A percentile compares a stretch with the other conserved stretches of the same genome.
These are phyloP conservation scores for Aspergillus intermedius DNA, from an alignment of 2,329 filamentous ascomycete genomes.

Conservation along the genomic window DNA sequence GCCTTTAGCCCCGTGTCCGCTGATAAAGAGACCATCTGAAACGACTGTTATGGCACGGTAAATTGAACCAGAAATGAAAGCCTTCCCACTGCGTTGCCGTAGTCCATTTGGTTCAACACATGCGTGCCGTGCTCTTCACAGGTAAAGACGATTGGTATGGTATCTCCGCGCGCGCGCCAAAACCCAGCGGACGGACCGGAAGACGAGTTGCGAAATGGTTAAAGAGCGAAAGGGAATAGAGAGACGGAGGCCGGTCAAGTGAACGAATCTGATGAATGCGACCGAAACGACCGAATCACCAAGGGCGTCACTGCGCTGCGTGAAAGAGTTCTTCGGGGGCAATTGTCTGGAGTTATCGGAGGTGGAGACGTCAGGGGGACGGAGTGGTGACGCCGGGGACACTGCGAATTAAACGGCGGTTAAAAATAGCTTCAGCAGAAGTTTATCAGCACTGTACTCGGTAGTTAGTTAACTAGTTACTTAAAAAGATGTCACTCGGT, in stretches of 20 bases:
- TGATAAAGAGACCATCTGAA: slow-evolving; percentile 23
- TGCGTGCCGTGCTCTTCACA: background rate
- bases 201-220: background rate
- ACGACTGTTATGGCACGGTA: slow-evolving; percentile 5
- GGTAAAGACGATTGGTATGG: background rate
- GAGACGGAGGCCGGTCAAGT: background rate
- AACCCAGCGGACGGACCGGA: background rate
- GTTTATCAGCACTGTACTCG: too few relatives aligned
- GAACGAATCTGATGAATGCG: background rate
- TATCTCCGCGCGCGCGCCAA: background rate
- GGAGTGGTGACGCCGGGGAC: too few relatives aligned
- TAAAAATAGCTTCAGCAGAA: too few relatives aligned
- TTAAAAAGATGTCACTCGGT: too few relatives aligned
- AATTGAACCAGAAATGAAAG: background rate
- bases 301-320: too few relatives aligned
- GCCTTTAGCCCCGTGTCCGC: slow-evolving; percentile 26
- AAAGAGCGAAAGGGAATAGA: background rate
- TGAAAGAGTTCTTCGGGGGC: too few relatives aligned
- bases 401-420: too few relatives aligned
- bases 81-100: background rate
- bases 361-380: too few relatives aligned
- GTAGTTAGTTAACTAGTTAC: too few relatives aligned
- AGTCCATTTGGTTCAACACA: background rate
- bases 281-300: too few relatives aligned
- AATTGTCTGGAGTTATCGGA: too few relatives aligned